Base-by-base conservation (phyloP, 257 asterid species). In the Misopates orontium region DNA sequence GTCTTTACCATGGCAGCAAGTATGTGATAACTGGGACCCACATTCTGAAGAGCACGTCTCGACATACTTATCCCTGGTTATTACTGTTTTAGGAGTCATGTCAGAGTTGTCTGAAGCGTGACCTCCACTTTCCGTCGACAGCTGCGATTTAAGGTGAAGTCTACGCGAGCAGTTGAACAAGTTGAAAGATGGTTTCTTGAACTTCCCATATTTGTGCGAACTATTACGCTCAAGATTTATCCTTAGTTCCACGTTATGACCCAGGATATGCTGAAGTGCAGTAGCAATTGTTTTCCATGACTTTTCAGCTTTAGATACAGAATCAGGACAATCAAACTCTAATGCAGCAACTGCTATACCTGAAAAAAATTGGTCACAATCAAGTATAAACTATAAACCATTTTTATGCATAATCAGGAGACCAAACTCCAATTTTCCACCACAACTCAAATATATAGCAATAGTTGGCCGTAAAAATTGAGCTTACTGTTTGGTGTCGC, bases 241-340 rank as follows among this genome's bases (percentile, higher is more conserved):
- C 66, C 95, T 82, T 73, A 90, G 83, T 71, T 94, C 96, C 44
- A 94, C 86, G 52, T 85, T 90, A 71, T 80, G 78, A 42, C 90
- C 91, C 21, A 94, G 79, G 24, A 78, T 69, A n/a, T 60, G 76
- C 70, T 94, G 97, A 61, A 94, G 91, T 14, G 91, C 87, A 55
- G 84, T 79, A 1, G 99, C 95, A 21, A 90, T 90, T 64, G 65
- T 72, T 78, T 94, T 90, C 99, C 97, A 90, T 1, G 87, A 83
- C 53, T 84, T 86, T 75, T 90, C 97, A 3, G 97, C 97, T 79
- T 81, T 88, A 0, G 83, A 74, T 19, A 83, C 87, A 40, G 87
- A 69, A 56, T 88, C 80, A 2, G 85, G 85, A 73, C 60, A 82
- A 74, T 68, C 82, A 50, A 94, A 94, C 75, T 84, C 95, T 73